Base-by-base conservation (phyloP, 1,139 yeast species). In the Scheffersomyces titani region DNA sequence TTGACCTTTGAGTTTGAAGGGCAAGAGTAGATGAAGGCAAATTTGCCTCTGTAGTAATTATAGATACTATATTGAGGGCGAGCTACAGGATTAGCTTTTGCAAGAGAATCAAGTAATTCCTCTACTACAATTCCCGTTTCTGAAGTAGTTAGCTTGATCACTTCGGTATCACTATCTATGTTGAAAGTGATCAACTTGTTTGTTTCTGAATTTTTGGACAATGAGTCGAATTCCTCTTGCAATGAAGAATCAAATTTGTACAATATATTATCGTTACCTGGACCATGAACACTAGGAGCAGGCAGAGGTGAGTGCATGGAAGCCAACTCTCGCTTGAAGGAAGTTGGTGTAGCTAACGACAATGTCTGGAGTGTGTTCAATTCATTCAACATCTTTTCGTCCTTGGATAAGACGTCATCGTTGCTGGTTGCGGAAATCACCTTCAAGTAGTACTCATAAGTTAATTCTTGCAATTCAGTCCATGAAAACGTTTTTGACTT, bases 1-100 rank as follows among this genome's bases (percentile, higher is more conserved):
- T 89, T 90, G 51, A 94, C 96, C 70, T 88, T 88, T 30, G 97
- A 89, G 1, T 94, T 92, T 0, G 96, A 86, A 3, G 99, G 98
- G 71, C 98, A 93, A 6, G 94, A 83, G 68, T 92, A 92, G 47
- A 93, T 85, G 70, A 94, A 92, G 44, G 82, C 83, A 52, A 69
- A 66, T 47, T 71, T 65, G 6, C 62, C 64, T 5, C 65, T 65
- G 1, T 65, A 64, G 58, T 77, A 74, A 56, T 78, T 78, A 68
- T 81, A 85, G 21, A 93, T 65, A 44, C 87, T 84, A 68, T 87
- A 93, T 57, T 85, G 86, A n/a, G 76, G 74, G 69, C 67, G 61
- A 40, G 69, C 61, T 11, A 44, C 44, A 2, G 68, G 55, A 6
- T 56, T 54, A 6, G 54, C 53, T 45, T 40, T 53, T 24, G 62